Conservation (phyloP, 345 rosid species). For the Eucalyptus regnans region DNA sequence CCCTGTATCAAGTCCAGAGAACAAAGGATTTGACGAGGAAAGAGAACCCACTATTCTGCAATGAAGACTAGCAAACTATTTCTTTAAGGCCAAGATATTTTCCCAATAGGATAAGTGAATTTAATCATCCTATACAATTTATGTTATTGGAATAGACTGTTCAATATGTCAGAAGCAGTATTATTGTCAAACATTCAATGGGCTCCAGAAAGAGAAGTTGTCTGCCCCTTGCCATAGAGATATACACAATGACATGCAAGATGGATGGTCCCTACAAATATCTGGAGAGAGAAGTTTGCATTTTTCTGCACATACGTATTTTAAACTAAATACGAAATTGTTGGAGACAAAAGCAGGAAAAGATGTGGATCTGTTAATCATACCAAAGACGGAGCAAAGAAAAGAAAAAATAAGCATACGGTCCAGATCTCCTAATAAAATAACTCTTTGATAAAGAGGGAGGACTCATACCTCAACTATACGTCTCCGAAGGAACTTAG, state of each 20-base stretch:
- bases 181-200: not conserved
- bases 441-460: not conserved
- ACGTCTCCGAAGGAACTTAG: conserved; percentile 74
- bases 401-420: not conserved
- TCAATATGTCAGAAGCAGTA: not conserved
- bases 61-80: not conserved
- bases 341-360: not conserved
- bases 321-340: not conserved
- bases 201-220: not conserved
- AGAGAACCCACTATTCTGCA: not conserved
- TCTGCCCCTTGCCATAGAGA: not conserved
- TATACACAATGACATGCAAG: not conserved
- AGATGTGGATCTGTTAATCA: not conserved
- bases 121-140: not conserved
- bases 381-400: not conserved
- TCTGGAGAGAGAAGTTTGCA: not conserved
- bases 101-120: not conserved
- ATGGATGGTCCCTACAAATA: not conserved
- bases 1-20: conserved; percentile 36
- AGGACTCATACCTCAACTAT: conserved; percentile 78
- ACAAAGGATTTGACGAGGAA: not conserved
- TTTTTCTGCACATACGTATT: not conserved
- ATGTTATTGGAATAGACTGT: not conserved
- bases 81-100: not conserved
- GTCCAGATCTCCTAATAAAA: not conserved